Conservation (phyloP, 768 basidiomycete species). For the Coprinopsis sp. region DNA sequence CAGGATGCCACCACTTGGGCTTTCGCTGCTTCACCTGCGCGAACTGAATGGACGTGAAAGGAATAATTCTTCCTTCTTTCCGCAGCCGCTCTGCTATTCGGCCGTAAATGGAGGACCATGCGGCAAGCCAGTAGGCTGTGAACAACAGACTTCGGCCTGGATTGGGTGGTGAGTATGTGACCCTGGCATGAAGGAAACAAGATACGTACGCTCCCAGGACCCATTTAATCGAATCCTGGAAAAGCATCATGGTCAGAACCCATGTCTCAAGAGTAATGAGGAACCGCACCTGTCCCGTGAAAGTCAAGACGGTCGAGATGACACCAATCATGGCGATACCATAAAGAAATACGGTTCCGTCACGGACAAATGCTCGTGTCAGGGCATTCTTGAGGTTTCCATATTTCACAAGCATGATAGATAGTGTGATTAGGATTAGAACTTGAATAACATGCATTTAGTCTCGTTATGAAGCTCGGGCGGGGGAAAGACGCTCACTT, state of each 20-base stretch:
- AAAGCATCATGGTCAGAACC: not conserved
- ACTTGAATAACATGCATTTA: no score
- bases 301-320: not conserved
- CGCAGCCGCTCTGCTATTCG: not conserved
- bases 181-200: not conserved
- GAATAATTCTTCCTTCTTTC: not conserved
- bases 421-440: no score
- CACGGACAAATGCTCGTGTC: no score
- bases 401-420: no score
- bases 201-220: not conserved
- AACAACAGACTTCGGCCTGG: not conserved
- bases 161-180: not conserved
- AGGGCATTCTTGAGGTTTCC: no score
- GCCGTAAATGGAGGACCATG: conserved; percentile 1
- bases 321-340: not conserved
- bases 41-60: not conserved
- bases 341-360: no score
- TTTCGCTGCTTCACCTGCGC: no score
- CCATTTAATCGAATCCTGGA: not conserved
- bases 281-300: not conserved
- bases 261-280: not conserved
- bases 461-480: no score
- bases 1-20: no score
- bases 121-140: not conserved
- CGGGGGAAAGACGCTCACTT: no score